Evolutionary conservation across 805 yeast species (phyloP).

Genomic region (Wickerhamomyces rabaulensis): DNA sequence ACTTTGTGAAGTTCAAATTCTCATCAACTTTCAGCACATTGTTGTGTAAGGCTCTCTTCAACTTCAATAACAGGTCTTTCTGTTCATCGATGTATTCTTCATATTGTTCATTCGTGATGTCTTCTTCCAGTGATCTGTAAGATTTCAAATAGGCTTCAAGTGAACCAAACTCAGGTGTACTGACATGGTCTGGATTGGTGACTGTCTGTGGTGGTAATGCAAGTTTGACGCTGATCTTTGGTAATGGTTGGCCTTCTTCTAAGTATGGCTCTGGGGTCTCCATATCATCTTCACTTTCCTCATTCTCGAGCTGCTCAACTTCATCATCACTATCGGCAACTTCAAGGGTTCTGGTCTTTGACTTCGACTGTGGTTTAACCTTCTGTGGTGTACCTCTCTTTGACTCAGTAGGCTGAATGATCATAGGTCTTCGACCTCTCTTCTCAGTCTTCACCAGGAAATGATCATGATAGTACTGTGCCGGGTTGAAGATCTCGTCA

Average conservation of each 20-base stretch:
- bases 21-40: conserved; percentile 41
- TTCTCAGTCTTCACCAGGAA: conserved; percentile 10
- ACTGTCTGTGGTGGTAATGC: conserved; percentile 41
- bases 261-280: conserved; percentile 6
- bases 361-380: conserved; percentile 3
- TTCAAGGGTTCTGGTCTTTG: conserved; percentile 1
- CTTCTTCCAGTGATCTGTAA: conserved; percentile 57
- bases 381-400: neutral
- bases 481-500: conserved; percentile 16
- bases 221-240: conserved; percentile 25
- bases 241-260: conserved; percentile 11
- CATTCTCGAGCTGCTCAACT: conserved; percentile 18
- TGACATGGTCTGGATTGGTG: conserved; percentile 56
- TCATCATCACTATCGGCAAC: conserved; percentile 3
- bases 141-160: conserved; percentile 46
- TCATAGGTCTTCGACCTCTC: neutral
- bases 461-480: conserved; percentile 17
- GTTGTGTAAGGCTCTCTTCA: conserved; percentile 41
- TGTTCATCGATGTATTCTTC: conserved; percentile 53
- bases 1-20: conserved; percentile 32
- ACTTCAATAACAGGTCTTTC: conserved; percentile 33
- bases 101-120: conserved; percentile 55
- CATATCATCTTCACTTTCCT: conserved; percentile 8
- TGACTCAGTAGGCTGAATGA: neutral
- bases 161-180: conserved; percentile 37